Evolutionary conservation across 2,329 filamentous ascomycete genomes (phyloP).

Genomic region (Coniochaeta pulveracea): DNA sequence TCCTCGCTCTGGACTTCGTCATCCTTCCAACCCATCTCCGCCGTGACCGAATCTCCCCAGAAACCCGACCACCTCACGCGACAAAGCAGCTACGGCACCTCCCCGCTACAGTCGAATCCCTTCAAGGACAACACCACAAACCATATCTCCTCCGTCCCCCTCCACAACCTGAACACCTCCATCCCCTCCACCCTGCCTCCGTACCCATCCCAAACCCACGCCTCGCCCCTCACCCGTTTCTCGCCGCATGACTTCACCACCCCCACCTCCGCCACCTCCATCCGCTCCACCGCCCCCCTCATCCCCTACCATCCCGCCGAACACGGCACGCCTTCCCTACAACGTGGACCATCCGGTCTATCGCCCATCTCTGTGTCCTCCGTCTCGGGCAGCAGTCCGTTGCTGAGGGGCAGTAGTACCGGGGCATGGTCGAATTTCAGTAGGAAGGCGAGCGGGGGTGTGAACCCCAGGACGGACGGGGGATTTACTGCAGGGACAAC

Average conservation of each 20-base stretch:
- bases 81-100: background rate
- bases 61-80: background rate
- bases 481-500: background rate
- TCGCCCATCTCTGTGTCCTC: background rate
- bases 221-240: slow-evolving; percentile 11
- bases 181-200: slow-evolving; percentile 1
- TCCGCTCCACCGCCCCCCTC: slow-evolving; percentile 21
- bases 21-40: slow-evolving; percentile 4
- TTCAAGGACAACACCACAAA: slow-evolving; percentile 4
- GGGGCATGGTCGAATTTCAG: slow-evolving; percentile 10
- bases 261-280: slow-evolving; percentile 18
- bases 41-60: slow-evolving; percentile 2
- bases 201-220: slow-evolving; percentile 10
- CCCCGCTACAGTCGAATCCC: background rate
- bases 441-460: background rate
- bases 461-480: slow-evolving; percentile 4
- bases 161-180: slow-evolving; percentile 4
- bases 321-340: slow-evolving; percentile 10
- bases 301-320: slow-evolving; percentile 20
- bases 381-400: slow-evolving; percentile 6
- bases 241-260: slow-evolving; percentile 13
- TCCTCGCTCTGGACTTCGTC: slow-evolving; percentile 11
- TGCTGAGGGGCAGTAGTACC: slow-evolving; percentile 5
- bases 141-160: slow-evolving; percentile 6
- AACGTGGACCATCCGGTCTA: too few species aligned